A percentile compares a stretch with the other conserved stretches of the same genome.
phyloP scores from a whole-genome alignment of 371 early-diverging fungal species.

The Enteropsectra breve region DNA sequence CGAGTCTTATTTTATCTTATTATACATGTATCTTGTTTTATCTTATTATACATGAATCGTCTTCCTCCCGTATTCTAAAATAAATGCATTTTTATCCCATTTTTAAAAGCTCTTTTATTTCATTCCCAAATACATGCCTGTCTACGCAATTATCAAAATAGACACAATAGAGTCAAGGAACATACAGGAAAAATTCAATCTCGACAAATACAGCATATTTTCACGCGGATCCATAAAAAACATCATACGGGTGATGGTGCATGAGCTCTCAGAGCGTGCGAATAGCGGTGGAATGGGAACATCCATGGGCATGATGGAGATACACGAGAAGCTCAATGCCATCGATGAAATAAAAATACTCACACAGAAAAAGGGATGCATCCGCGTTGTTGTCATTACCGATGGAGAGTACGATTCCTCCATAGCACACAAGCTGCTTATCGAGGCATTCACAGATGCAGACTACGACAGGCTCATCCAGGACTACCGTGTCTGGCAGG shows the following conservation, averaged over 20 bases:
- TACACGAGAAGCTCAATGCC: conserved; percentile 16
- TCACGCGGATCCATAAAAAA: conserved; percentile 41
- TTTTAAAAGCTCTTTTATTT: too few species aligned
- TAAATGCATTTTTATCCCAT: too few species aligned
- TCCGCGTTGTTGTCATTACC: conserved; percentile 6
- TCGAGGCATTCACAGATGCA: conserved; percentile 1
- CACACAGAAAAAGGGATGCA: background rate
- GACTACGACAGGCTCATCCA: conserved; percentile 44
- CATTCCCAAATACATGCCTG: too few species aligned
- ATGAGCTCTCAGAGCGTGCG: conserved; percentile 1
- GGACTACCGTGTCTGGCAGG: conserved; percentile 54
- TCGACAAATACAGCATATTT: conserved; percentile 47
- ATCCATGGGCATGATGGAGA: conserved; percentile 1
- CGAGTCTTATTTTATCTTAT: too few species aligned
- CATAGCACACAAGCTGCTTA: conserved; percentile 10
- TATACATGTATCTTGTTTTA: too few species aligned
- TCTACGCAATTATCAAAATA: conserved; percentile 20
- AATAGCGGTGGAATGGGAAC: background rate
- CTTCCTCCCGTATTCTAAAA: too few species aligned
- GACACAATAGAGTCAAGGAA: conserved; percentile 14
- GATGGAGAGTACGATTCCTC: conserved; percentile 16
- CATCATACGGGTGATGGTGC: conserved; percentile 39
- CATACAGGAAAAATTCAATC: conserved; percentile 41
- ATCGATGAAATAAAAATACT: conserved; percentile 7
- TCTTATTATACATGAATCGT: too few species aligned